phyloP scores from a whole-genome alignment of 2,329 filamentous ascomycete genomes.

The Fusarium globosum region DNA sequence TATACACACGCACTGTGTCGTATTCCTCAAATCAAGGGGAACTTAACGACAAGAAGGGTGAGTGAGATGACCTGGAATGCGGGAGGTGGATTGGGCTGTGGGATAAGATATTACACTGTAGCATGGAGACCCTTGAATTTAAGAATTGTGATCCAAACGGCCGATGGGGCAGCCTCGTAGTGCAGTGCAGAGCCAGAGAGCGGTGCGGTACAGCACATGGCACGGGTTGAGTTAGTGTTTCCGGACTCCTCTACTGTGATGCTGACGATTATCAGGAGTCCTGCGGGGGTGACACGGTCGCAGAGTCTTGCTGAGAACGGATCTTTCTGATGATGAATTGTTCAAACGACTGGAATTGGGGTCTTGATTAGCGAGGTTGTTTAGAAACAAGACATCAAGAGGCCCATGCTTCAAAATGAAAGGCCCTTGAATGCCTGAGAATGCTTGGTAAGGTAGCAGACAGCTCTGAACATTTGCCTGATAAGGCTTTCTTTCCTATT shows the following conservation, averaged over 20 bases:
- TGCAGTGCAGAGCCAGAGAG: not conserved
- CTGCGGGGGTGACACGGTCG: slow-evolving; percentile 21
- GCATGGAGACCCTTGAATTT: slow-evolving; percentile 23
- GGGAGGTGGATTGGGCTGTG: slow-evolving; percentile 21
- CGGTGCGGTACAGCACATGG: not conserved
- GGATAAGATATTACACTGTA: slow-evolving; percentile 32
- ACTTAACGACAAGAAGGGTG: slow-evolving; percentile 21
- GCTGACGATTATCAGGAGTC: slow-evolving; percentile 24
- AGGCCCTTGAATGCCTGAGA: slow-evolving; percentile 14
- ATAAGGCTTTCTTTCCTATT: not conserved
- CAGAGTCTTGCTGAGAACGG: slow-evolving; percentile 1
- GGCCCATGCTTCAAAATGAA: slow-evolving; percentile 27
- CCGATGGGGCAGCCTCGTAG: slow-evolving; percentile 6
- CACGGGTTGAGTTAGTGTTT: slow-evolving; percentile 4
- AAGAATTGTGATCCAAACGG: slow-evolving; percentile 22
- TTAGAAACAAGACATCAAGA: slow-evolving; percentile 20
- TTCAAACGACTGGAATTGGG: slow-evolving; percentile 5
- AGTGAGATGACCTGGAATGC: slow-evolving; percentile 36
- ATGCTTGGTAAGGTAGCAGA: not conserved
- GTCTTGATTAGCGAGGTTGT: slow-evolving; percentile 22
- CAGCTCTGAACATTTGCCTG: not conserved
- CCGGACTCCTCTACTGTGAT: slow-evolving; percentile 8
- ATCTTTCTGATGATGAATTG: slow-evolving; percentile 1
- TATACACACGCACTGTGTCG: slow-evolving; percentile 36
- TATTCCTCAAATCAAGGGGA: slow-evolving; percentile 17